Evolutionary conservation across 352 stramenopile genomes (phyloP), one percentile per base, ranked within the genome.

Genomic region (Aphanomyces cochlioides): DNA sequence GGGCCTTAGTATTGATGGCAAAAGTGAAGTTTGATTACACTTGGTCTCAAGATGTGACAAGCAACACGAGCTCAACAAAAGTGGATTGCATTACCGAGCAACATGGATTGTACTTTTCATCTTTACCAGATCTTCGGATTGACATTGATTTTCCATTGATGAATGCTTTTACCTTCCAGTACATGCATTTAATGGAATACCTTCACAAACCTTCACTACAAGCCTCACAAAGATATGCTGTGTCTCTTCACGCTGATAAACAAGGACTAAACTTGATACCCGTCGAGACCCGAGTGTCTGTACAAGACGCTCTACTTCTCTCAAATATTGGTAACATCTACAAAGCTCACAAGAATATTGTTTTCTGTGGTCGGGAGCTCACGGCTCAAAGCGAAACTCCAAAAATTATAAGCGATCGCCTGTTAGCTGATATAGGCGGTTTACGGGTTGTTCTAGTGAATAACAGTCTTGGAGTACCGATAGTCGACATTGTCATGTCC

Each of bases 281-380:
- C 19, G 85, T 96, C 5, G 88, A 96, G 69, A 87, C 83, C 4
- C 84, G 88, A 13, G 91, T 96, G 66, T 96, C 88, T 17, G 85
- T 96, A 39, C 88, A 96, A 79, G 88, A 96, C 56, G 78, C 78
- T 13, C 82, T 90, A 58, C 69, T 96, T 57, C 93, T 96, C 67
- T 71, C 90, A 45, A 88, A 87, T 56, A 94, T 96, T 60, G 76
- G 85, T 34, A 88, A 96, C 75, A 96, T 93, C 61, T 96, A 93
- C 66, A 43, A 92, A n/a, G 75, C 21, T 13, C 21, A 21, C 15
- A 15, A 48, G 17, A 34, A 39, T 7, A 50, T 21, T 28, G 43
- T 4, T 28, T 17, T 8, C 13, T 67, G 59, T 36, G 59, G 59
- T 40, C 59, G 41, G 12, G 59, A 56, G 3, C 13, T 67, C 4